phyloP scores from a whole-genome alignment of 2,329 filamentous ascomycete genomes.

The Cladosporium colombiae region DNA sequence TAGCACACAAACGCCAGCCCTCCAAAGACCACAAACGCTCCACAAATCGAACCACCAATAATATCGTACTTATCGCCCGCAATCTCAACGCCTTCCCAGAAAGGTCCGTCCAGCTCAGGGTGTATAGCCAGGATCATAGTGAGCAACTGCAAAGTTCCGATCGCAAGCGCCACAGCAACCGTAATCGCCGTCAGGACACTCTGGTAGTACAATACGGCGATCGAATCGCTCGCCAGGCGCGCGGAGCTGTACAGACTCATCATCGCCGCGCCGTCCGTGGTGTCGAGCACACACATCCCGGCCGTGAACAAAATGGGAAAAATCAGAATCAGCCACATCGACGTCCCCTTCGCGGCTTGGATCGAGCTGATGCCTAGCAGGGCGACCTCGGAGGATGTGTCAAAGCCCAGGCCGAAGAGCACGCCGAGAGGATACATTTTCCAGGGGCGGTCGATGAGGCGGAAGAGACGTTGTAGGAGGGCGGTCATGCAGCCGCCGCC shows the following conservation, averaged over 20 bases:
- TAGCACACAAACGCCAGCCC: constrained; percentile 73
- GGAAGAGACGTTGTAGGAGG: constrained; percentile 74
- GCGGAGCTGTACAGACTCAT: constrained; percentile 87
- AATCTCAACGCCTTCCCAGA: constrained; percentile 84
- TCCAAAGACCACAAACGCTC: constrained; percentile 77
- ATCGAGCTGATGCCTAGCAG: constrained; percentile 87
- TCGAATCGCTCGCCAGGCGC: constrained; percentile 72
- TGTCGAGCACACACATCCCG: constrained; percentile 94
- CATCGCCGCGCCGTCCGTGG: constrained; percentile 90
- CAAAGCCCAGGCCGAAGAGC: constrained; percentile 86
- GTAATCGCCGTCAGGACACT: constrained; percentile 83
- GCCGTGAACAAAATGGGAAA: constrained; percentile 90
- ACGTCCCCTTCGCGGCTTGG: constrained; percentile 81
- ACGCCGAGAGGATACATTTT: constrained; percentile 94
- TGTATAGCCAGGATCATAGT: constrained; percentile 72
- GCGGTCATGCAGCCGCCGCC: constrained; percentile 74
- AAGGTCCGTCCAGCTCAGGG: constrained; percentile 69
- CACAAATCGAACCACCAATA: constrained; percentile 84
- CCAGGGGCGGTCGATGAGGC: constrained; percentile 73
- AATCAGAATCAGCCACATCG: constrained; percentile 90
- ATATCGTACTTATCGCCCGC: constrained; percentile 82
- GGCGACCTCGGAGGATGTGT: constrained; percentile 92
- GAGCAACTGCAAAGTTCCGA: constrained; percentile 82
- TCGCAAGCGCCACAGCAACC: constrained; percentile 78
- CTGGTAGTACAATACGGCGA: constrained; percentile 94